Percentiles rank a stretch among this genome's conserved stretches.
Conservation (phyloP, 2,329 filamentous ascomycete species). For the Aspergillus amoenus region DNA sequence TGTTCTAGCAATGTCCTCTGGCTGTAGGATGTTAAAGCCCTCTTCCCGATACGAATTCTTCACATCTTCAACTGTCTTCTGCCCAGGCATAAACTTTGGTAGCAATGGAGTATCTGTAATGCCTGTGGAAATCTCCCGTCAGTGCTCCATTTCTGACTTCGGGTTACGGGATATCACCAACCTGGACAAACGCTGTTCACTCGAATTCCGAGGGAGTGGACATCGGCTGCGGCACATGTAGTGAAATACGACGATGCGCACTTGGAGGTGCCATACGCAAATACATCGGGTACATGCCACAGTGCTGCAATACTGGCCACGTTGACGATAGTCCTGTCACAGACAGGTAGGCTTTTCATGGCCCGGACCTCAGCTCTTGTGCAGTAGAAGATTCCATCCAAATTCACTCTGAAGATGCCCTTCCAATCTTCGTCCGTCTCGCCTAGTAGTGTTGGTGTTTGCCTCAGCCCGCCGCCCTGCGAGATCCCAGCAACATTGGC, state of each 20-base stretch:
- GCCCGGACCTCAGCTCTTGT: conserved; percentile 13
- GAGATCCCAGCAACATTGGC: conserved; percentile 19
- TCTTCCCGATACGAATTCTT: conserved; percentile 7
- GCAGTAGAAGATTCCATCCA: conserved; percentile 17
- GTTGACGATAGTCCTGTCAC: conserved; percentile 16
- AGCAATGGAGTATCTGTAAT: conserved; percentile 16
- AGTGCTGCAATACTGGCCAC: conserved; percentile 16
- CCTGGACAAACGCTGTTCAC: conserved; percentile 61
- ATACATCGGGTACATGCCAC: conserved; percentile 14
- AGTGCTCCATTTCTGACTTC: neutral
- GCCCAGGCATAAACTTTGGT: conserved; percentile 6
- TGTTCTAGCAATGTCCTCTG: conserved; percentile 17
- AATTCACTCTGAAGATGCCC: conserved; percentile 14
- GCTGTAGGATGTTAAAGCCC: conserved; percentile 8
- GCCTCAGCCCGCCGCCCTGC: conserved; percentile 7
- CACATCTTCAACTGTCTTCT: conserved; percentile 7
- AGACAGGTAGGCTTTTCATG: conserved; percentile 11
- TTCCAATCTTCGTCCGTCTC: conserved; percentile 15
- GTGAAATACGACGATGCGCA: conserved; percentile 16
- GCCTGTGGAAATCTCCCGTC: conserved; percentile 2
- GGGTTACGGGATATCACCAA: neutral
- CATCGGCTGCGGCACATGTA: conserved; percentile 14
- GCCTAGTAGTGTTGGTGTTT: conserved; percentile 14
- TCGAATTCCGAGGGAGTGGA: conserved; percentile 40
- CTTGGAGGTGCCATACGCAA: conserved; percentile 18